Base-by-base conservation (phyloP, 257 asterid genomes). In the Salvia rosmarinus region DNA sequence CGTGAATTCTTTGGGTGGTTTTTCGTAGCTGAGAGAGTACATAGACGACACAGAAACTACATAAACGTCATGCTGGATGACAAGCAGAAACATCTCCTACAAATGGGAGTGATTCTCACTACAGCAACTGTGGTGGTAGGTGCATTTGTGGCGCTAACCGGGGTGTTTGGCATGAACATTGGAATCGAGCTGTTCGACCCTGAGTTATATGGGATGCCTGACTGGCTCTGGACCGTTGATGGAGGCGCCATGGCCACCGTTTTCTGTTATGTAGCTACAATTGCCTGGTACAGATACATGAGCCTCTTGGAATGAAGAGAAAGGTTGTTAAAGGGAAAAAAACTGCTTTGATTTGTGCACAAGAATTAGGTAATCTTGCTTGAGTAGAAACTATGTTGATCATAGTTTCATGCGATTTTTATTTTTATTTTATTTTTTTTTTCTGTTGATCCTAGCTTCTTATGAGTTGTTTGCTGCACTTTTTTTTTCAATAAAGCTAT, bases 51-150 rank as follows among this genome's bases (percentile, higher is more conserved):
- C 98, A 0, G 98, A 92, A 69, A 92, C 55, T 89, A 87, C 76
- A 87, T 92, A 70, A 92, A 92, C 86, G 88, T 92, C 42, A 88
- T 89, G 96, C 76, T 89, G 82, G 98, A 91, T 47, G 97, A 91
- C 78, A 91, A 89, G 52, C 97, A 87, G 70, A 91, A 91, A 70
- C 96, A 91, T 79, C 95, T 91, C 11, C 81, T 91, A 52, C 97
- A 89, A 71, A 91, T 89, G 97, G 97, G 92, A 20, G 96, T 89
- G 47, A 73, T 83, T 85, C 34, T 91, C 40, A 81, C 86, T 4
- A 86, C 95, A 6, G 92, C 96, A 63, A 87, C 97, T 5, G 76
- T 86, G 5, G 85, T 85, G 71, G 82, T 89, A 76, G 86, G 88
- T n/a, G 92, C 89, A 13, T 91, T 91, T 66, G 82, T 89, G 7